A percentile compares a stretch with the other conserved stretches of the same genome.
Conservation (phyloP, 78 protist genomes). For the Dictyostelium citrinum region DNA sequence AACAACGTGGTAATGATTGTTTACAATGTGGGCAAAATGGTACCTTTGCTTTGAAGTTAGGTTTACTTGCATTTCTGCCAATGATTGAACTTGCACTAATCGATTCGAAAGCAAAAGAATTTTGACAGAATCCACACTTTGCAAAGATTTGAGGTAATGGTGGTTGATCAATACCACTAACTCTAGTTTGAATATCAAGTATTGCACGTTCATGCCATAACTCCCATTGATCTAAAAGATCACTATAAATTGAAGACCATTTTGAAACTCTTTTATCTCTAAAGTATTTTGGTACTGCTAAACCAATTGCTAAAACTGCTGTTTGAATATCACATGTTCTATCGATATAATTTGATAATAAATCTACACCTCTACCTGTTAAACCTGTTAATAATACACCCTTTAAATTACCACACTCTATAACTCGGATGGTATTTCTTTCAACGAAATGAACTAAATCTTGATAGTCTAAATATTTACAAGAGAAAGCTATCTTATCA, state of each 20-base stretch:
- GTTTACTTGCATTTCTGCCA: constrained; percentile 11
- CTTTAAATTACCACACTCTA: constrained; percentile 32
- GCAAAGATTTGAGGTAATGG: constrained; percentile 59
- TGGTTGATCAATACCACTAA: not conserved
- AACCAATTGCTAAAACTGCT: constrained; percentile 34
- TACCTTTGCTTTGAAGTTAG: constrained; percentile 13
- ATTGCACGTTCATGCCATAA: constrained; percentile 88
- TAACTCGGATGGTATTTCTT: not conserved
- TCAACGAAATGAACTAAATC: constrained; percentile 32
- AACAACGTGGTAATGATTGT: constrained; percentile 80
- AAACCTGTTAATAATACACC: constrained; percentile 89
- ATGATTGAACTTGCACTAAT: constrained; percentile 30
- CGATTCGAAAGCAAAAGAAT: constrained; percentile 58
- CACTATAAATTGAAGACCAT: constrained; percentile 83
- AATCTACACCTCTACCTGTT: constrained; percentile 40
- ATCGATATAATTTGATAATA: constrained; percentile 85
- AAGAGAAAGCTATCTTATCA: constrained; percentile 81
- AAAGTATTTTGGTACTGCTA: constrained; percentile 43
- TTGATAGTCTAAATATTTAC: constrained; percentile 67
- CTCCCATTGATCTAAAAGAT: constrained; percentile 88
- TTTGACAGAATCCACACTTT: constrained; percentile 71
- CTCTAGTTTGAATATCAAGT: constrained; percentile 74
- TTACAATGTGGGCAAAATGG: constrained; percentile 70
- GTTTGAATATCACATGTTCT: constrained; percentile 91
- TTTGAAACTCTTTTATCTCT: constrained; percentile 38